These are phyloP conservation scores for Pythium brassicae DNA, from an alignment of 352 stramenopile species.

Conservation along the genomic window DNA sequence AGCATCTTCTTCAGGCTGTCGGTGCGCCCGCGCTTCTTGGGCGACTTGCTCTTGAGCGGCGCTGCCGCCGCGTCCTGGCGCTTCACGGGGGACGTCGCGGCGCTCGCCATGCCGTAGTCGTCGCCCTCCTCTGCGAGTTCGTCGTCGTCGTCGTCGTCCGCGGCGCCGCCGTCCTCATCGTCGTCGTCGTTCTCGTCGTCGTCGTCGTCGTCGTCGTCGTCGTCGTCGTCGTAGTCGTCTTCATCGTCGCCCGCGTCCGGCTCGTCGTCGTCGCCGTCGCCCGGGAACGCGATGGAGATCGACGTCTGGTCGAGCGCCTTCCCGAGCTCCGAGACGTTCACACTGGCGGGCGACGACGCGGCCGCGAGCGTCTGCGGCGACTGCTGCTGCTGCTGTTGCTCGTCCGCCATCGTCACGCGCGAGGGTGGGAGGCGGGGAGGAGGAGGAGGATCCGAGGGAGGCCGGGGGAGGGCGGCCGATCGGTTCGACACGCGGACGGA, in stretches of 20 bases:
- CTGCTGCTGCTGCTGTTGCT: slow-evolving; percentile 5
- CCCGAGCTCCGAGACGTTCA: slow-evolving; percentile 67
- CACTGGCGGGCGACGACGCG: neutral
- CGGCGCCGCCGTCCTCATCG: slow-evolving; percentile 9
- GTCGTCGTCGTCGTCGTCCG: slow-evolving; percentile 13
- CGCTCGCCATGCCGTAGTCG: slow-evolving; percentile 9
- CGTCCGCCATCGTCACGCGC: too few species aligned
- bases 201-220: slow-evolving; percentile 12
- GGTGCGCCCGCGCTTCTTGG: slow-evolving; percentile 83
- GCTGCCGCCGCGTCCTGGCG: slow-evolving; percentile 1
- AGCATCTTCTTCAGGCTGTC: slow-evolving; percentile 81
- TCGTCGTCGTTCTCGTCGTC: slow-evolving; percentile 3
- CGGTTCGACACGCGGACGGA: too few species aligned
- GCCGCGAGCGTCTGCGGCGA: slow-evolving; percentile 6
- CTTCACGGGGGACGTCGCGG: slow-evolving; percentile 15
- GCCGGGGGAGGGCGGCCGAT: too few species aligned
- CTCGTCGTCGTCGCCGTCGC: slow-evolving; percentile 7
- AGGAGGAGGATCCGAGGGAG: neutral
- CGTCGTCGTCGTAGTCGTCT: slow-evolving; percentile 9
- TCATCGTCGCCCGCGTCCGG: slow-evolving; percentile 12
- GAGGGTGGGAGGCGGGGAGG: neutral
- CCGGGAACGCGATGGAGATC: slow-evolving; percentile 33
- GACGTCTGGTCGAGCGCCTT: slow-evolving; percentile 70
- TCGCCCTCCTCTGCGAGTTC: slow-evolving; percentile 13
- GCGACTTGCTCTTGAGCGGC: slow-evolving; percentile 35